Percentiles rank a stretch among this genome's conserved stretches.
These are phyloP conservation scores for Lipomyces mesembrius DNA, from an alignment of 805 yeast genomes.

Conservation along the genomic window DNA sequence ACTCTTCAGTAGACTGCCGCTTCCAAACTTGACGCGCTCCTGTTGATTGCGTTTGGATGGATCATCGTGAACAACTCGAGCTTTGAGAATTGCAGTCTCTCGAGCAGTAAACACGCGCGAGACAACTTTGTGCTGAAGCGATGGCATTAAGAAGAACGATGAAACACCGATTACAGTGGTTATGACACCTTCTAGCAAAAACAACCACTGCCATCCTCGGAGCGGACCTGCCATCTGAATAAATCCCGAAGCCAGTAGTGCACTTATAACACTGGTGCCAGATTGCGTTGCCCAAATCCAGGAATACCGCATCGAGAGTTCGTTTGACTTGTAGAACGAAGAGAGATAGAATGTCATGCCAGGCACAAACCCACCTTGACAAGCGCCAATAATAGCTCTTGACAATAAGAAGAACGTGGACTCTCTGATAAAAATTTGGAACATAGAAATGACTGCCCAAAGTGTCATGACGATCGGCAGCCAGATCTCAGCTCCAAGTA, in stretches of 20 bases:
- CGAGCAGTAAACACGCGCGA: constrained; percentile 48
- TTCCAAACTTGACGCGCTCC: constrained; percentile 46
- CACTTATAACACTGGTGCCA: constrained; percentile 52
- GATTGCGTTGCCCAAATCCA: constrained; percentile 64
- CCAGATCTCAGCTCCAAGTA: constrained; percentile 64
- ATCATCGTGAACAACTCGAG: constrained; percentile 64
- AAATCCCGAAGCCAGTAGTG: constrained; percentile 60
- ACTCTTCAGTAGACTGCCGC: constrained; percentile 54
- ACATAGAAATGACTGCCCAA: constrained; percentile 63
- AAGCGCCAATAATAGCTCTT: constrained; percentile 58
- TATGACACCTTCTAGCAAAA: constrained; percentile 60
- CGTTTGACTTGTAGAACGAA: constrained; percentile 64
- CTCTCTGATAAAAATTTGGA: constrained; percentile 54
- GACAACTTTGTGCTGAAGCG: constrained; percentile 21
- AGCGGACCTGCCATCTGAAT: constrained; percentile 49
- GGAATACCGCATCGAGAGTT: constrained; percentile 62
- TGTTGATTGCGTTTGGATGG: constrained; percentile 33
- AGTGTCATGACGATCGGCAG: constrained; percentile 57
- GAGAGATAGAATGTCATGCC: constrained; percentile 67
- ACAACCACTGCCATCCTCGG: constrained; percentile 70
- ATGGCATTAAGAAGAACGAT: constrained; percentile 47
- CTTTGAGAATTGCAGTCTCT: constrained; percentile 62
- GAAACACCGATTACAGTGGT: constrained; percentile 59
- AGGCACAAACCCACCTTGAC: constrained; percentile 75
- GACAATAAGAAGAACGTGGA: constrained; percentile 48